A percentile compares a stretch with the other conserved stretches of the same genome.
phyloP scores from a whole-genome alignment of 306 rosid species.

The Fragaria nilgerrensis region DNA sequence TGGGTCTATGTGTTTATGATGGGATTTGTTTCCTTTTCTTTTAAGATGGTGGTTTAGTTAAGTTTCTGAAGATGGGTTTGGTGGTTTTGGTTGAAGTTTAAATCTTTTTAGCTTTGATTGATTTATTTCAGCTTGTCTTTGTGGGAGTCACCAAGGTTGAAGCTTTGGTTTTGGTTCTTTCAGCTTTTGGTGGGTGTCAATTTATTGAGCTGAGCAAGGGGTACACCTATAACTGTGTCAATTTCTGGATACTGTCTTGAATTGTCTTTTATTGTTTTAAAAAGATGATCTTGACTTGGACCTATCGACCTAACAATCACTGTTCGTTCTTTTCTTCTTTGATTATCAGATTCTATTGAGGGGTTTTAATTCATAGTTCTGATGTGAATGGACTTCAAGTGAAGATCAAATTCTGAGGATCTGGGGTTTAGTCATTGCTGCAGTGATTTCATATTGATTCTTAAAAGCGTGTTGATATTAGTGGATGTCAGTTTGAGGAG shows the following conservation, averaged over 20 bases:
- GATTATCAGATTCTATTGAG: slow-evolving; percentile 30
- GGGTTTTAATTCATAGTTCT: slow-evolving; percentile 28
- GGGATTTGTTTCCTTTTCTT: background rate
- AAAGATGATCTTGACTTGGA: background rate
- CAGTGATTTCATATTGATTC: slow-evolving; percentile 19
- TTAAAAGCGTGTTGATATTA: background rate
- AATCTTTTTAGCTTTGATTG: background rate
- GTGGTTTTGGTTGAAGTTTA: slow-evolving; percentile 16
- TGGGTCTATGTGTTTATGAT: slow-evolving; percentile 20
- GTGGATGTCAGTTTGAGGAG: slow-evolving; percentile 17
- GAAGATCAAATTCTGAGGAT: slow-evolving; percentile 30
- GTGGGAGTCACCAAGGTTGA: background rate
- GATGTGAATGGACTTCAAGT: slow-evolving; percentile 32
- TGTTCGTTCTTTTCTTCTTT: background rate
- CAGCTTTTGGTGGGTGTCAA: slow-evolving; percentile 23
- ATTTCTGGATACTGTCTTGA: slow-evolving; percentile 14
- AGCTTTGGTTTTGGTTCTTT: slow-evolving; percentile 12
- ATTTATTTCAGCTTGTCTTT: slow-evolving; percentile 13
- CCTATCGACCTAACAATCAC: background rate
- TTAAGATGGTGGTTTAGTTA: background rate
- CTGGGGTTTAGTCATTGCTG: slow-evolving; percentile 21
- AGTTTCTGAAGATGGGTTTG: slow-evolving; percentile 22
- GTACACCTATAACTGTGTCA: slow-evolving; percentile 14
- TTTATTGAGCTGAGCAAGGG: background rate
- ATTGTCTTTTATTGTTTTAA: slow-evolving; percentile 12